These are phyloP conservation scores for Sporothrix curviconia DNA, from an alignment of 2,329 filamentous ascomycete species.

Conservation along the genomic window DNA sequence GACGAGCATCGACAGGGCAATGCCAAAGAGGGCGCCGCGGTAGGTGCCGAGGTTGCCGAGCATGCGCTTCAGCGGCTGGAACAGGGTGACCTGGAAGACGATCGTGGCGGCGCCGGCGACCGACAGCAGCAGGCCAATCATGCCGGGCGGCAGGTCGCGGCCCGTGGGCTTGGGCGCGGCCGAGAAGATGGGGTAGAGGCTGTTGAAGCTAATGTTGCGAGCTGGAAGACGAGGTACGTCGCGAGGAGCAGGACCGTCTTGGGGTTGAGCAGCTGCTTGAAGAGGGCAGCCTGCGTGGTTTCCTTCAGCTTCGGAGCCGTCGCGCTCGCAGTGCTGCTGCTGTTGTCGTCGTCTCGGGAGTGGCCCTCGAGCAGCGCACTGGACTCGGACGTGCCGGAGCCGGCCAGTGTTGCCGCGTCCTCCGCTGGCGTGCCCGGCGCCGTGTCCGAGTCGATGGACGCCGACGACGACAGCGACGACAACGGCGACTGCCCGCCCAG, in stretches of 20 bases:
- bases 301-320: no score
- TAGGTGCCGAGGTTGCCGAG: constrained; percentile 85
- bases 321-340: background rate
- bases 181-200: constrained; percentile 88
- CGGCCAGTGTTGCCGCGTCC: background rate
- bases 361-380: constrained; percentile 5
- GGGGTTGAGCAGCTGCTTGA: constrained; percentile 61
- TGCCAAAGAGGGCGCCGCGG: constrained; percentile 66
- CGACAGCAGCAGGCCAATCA: constrained; percentile 79
- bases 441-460: no score
- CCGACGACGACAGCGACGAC: no score
- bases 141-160: constrained; percentile 65
- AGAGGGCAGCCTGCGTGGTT: constrained; percentile 32
- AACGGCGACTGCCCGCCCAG: background rate
- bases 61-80: constrained; percentile 68
- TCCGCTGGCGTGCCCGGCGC: background rate
- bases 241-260: constrained; percentile 75
- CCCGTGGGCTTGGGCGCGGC: constrained; percentile 69
- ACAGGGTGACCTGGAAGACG: constrained; percentile 79
- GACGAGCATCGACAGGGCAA: constrained; percentile 73
- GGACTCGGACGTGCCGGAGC: constrained; percentile 4
- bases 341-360: no score
- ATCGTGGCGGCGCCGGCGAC: constrained; percentile 83
- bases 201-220: constrained; percentile 94
- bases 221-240: constrained; percentile 88